Evolutionary conservation across 768 basidiomycete genomes (phyloP), one percentile per base, ranked within the genome.

Genomic region (Steccherinum ochraceum): DNA sequence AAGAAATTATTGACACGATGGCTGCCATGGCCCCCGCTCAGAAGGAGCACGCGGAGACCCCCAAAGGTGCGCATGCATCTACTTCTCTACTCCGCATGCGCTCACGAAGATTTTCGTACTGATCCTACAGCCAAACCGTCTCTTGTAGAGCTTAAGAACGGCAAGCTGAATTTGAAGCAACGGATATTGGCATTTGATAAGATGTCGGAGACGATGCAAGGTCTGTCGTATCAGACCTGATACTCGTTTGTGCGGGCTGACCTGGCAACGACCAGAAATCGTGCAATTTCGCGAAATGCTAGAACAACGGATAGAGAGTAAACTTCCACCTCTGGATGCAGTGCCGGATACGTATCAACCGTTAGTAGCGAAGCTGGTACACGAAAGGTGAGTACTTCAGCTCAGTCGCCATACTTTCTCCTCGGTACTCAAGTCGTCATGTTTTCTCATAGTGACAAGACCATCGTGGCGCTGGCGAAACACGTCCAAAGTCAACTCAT

Each of bases 171-270:
- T 11, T 82, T 90, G 61, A 86, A 77, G 65, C 89, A 92, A 72
- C 91, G 88, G 66, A 68, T 76, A 13, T 60, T 83, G 26, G 79
- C 84, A 0, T 79, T 88, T 45, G 86, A 90, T 68, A 89, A 89
- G 64, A 74, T 81, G 58, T 86, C 85, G 4, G 87, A 90, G 62
- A 89, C 89, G 13, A 75, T 92, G 59, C 84, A 86, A 76, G 89
- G 90, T 86, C 52, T 45, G 75, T 63, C 23, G 16, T 24, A 12
- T 13, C 26, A 30, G 19, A 43, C n/a, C n/a, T n/a, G n/a, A n/a
- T n/a, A 35, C 27, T 23, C 13, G 39, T 40, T 48, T 1, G 13
- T 4, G 23, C 5, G 11, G 2, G 44, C 41, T 19, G 5, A 43
- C 52, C 40, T 46, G 46, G 10, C 3, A 21, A 2, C 27, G 46